Base-by-base conservation (phyloP, 2,329 filamentous ascomycete genomes). In the Exserohilum turcica region DNA sequence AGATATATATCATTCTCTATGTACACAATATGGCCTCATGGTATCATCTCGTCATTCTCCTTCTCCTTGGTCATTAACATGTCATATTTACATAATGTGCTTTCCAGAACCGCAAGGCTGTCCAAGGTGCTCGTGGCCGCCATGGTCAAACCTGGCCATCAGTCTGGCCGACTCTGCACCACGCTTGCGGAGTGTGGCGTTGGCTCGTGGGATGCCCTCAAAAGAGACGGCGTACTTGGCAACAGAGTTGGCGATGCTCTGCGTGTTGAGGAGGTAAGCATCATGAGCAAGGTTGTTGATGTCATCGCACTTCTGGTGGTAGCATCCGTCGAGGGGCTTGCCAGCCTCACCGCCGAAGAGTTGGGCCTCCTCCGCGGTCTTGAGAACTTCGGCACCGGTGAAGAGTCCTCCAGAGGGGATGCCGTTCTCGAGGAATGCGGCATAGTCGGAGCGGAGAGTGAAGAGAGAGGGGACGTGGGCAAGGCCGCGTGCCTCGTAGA, bases 301-400 rank as follows among this genome's bases (percentile, higher is more conserved):
- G 40, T 57, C 64, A 40, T 77, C 75, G 40, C 74, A 73, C 13
- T 62, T 57, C 50, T 67, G 58, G 58, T 77, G 75, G 59, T 77
- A 77, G 59, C 74, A 74, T 1, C 40, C 49, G 47, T 77, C 75
- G 12, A 74, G 69, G 2, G 71, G 63, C 3, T 68, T 57, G n/a
- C 75, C 75, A 0, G 72, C 74, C 40, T 65, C 52, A 43, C 74
- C 74, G 16, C 74, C 74, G 42, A 75, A 76, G 5, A 74, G 57
- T 33, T 50, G 56, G 4, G 67, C 70, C 46, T 76, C 71, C 48
- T 73, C 71, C 15, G 57, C 65, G 1, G 74, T 77, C 63, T 77
- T 77, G 58, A 74, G 60, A 10, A 66, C 68, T 37, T 77, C 75
- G 13, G 74, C 74, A 12, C 76, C 76, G 2, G 75, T 77, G 57